Base-by-base conservation (phyloP, 495 filamentous ascomycete genomes). In the Corynascus novoguineensis region DNA sequence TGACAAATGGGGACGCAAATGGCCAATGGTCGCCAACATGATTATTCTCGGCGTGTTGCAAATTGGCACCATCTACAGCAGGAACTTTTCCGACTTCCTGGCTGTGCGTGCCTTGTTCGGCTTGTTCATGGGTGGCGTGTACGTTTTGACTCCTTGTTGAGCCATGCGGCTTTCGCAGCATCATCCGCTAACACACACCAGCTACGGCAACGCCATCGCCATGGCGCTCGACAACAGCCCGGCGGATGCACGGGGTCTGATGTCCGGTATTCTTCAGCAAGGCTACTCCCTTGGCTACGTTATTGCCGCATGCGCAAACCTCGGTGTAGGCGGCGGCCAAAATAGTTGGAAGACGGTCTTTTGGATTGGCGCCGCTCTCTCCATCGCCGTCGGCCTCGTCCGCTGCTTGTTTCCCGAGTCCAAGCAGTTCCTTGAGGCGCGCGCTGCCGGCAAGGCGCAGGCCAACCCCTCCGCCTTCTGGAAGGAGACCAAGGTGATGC, bases 181-280 rank as follows among this genome's bases (percentile, higher is more conserved):
- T 7, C 21, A 35, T 10, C 9, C 3, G 6, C 24, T 59, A 54
- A 32, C 27, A 6, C 12, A 10, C 7, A 8, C 17, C 14, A 68
- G 65, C 1, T 92, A 89, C 70, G 88, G 88, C 42, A 85, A 88
- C 64, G 84, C 87, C n/a, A 85, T 86, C 50, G 86, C 86, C 27
- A 90, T 89, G 86, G 87, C 86, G 0, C 71, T 92, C 28, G 88
- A 92, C 60, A 84, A 88, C 64, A 86, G 83, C 75, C 85, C 86
- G 73, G 76, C 71, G 57, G 74, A 87, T 57, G 83, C 86, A 9
- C 75, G 86, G 61, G 86, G 87, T 52, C 73, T 90, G 11, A 88
- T 90, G 81, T 88, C 85, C 3, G 88, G 88, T 9, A 83, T 90
- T 21, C 71, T 90, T 5, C 88, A 92, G 55, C 86, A 89, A 64